These are phyloP conservation scores for Pleodorina starrii DNA, from an alignment of 139 green algal genomes.

Conservation along the genomic window DNA sequence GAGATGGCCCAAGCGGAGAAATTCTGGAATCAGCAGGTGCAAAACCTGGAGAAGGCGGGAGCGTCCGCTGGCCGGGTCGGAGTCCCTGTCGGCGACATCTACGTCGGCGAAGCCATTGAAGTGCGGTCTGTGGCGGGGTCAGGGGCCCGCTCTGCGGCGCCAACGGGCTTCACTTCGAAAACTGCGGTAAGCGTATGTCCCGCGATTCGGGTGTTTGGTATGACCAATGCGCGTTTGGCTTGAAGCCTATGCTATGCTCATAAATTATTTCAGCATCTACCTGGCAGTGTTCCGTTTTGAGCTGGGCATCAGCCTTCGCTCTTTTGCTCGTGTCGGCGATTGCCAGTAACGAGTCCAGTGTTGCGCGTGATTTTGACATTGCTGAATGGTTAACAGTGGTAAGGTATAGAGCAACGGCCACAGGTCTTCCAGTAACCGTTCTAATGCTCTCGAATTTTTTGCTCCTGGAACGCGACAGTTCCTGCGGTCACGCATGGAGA, in stretches of 20 bases:
- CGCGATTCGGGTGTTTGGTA: no score
- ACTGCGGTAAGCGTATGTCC: constrained; percentile 26
- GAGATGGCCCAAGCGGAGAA: constrained; percentile 62
- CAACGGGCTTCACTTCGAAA: constrained; percentile 37
- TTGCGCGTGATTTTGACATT: no score
- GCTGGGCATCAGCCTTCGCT: no score
- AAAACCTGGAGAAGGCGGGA: not conserved
- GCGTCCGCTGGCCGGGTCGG: not conserved
- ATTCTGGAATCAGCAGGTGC: constrained; percentile 54
- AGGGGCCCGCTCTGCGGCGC: constrained; percentile 5
- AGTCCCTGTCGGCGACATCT: not conserved
- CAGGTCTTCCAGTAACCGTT: not conserved
- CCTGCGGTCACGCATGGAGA: constrained; percentile 46
- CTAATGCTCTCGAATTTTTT: not conserved
- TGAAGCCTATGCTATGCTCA: no score
- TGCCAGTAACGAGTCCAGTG: no score
- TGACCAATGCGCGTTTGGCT: no score
- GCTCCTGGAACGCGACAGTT: no score
- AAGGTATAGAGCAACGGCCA: no score
- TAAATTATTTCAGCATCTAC: no score
- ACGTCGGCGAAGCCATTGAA: not conserved
- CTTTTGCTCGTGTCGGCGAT: no score
- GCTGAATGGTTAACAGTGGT: no score
- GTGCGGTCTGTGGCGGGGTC: not conserved
- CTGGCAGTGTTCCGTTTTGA: no score